Conservation (phyloP, 768 basidiomycete species). For the Mycena rosella region DNA sequence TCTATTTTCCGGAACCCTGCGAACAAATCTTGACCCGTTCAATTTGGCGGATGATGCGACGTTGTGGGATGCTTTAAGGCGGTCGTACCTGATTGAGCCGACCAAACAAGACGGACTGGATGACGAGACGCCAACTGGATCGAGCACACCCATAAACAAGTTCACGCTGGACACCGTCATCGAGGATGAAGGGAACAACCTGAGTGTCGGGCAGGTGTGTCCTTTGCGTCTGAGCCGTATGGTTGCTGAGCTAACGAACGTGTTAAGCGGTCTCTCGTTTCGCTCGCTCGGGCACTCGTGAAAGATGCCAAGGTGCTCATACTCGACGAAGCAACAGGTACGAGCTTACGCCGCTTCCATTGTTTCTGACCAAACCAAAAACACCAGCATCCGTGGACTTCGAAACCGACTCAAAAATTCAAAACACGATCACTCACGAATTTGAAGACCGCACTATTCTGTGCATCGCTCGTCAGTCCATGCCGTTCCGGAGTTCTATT, state of each 20-base stretch:
- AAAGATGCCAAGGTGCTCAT: constrained; percentile 88
- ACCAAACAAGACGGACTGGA: constrained; percentile 47
- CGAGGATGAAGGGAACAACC: constrained; percentile 88
- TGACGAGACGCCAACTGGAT: constrained; percentile 54
- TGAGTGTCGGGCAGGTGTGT: constrained; percentile 78
- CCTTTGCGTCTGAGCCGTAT: constrained; percentile 5
- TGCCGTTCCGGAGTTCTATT: background rate
- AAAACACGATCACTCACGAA: constrained; percentile 87
- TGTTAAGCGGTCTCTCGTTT: constrained; percentile 81
- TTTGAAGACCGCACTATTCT: constrained; percentile 89
- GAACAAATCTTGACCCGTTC: constrained; percentile 93
- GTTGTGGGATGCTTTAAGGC: constrained; percentile 90
- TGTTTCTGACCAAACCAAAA: background rate
- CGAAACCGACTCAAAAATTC: constrained; percentile 92
- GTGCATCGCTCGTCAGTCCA: constrained; percentile 84
- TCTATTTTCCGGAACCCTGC: constrained; percentile 82
- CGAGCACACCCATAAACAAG: constrained; percentile 63
- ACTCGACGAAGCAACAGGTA: constrained; percentile 60
- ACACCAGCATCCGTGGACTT: constrained; percentile 81
- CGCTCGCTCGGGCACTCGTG: constrained; percentile 90
- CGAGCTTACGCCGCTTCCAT: background rate
- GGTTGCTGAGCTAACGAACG: constrained; percentile 30
- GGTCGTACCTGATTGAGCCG: constrained; percentile 83
- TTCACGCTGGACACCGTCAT: constrained; percentile 88
- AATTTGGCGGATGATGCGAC: constrained; percentile 81